Evolutionary conservation across 148 eudicot species (phyloP), one percentile per base, ranked within the genome.

Genomic region (Polygonum maritimum): DNA sequence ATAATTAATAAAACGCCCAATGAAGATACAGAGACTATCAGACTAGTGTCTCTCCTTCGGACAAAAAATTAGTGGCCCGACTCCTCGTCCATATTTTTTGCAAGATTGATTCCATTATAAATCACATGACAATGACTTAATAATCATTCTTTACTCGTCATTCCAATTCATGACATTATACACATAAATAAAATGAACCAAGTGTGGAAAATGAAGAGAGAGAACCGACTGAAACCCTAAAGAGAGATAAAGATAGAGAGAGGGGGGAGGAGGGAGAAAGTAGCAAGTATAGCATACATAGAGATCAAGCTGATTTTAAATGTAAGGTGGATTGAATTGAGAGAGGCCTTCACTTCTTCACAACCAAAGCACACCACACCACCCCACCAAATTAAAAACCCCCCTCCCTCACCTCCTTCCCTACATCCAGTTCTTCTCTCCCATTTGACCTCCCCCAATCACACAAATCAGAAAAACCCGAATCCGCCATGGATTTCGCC

Each of bases 401-500:
- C 67, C 19, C 33, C 41, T 35, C 41, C 14, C 71, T 36, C n/a
- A 2, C 18, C 39, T 14, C 16, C 55, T 11, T 33, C 69, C 39
- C n/a, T 63, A 63, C 69, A 63, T 5, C n/a, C 21, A 14, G 15
- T 22, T 22, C 35, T 67, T 36, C 71, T 67, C 45, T 38, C 11
- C 71, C 71, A 67, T 67, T 67, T 67, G 71, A 67, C 71, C 45
- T 38, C 71, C 45, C 38, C 62, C 62, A 55, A n/a, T 52, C 31
- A 54, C 58, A 19, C 31, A 55, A 5, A 55, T 39, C 57, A 52
- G 2, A 19, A 26, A 62, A 62, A 22, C 31, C 69, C 22, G 4
- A 58, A 58, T 22, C 71, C 71, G n/a, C 71, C 71, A 67, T 67
- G 71, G 44, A 67, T 67, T 16, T 67, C 71, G 15, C 71, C 5